Evolutionary conservation across 495 filamentous ascomycete genomes (phyloP), one percentile per base, ranked within the genome.

Genomic region (Neurospora africana): DNA sequence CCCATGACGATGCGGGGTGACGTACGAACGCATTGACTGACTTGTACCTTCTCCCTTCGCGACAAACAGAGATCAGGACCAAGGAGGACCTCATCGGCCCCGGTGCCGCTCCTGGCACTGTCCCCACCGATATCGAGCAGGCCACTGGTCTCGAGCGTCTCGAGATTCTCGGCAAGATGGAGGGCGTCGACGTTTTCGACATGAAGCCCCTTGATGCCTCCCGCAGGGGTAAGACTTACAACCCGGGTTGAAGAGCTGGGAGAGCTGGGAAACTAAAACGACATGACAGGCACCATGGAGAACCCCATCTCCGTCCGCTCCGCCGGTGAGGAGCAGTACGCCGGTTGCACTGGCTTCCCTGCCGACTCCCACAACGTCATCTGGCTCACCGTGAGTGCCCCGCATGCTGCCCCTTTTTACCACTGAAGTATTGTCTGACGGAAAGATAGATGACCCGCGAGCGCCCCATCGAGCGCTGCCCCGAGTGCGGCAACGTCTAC

Each of bases 151-250:
- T 99, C 69, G 95, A 99, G 87, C 95, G 95, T 84, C 89, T 99
- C 78, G 95, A 99, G 83, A 94, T 99, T 77, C 85, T 98, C 83
- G 95, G 95, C 82, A 99, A 99, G 89, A 97, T 98, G 91, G 92
- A 98, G 86, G 93, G 95, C 76, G 86, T 99, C 74, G 95, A 99
- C 82, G 86, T 98, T 79, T 99, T 98, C 84, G 96, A 99, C 83
- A 97, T 97, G 94, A 91, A 89, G 83, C 96, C 95, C 61, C 87
- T 99, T 74, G 94, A 97, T 85, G 88, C 95, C 41, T 94, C 91
- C 75, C 89, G 78, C 69, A 43, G 58, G 43, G 95, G 73, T 89
- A 88, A 85, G 93, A 92, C 93, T 84, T 72, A 87, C 79, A 23
- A 23, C 19, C n/a, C 19, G 35, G 65, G 27, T n/a, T 47, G 27